Base-by-base conservation (phyloP, 2,329 filamentous ascomycete species). In the Fusarium kyushuense region DNA sequence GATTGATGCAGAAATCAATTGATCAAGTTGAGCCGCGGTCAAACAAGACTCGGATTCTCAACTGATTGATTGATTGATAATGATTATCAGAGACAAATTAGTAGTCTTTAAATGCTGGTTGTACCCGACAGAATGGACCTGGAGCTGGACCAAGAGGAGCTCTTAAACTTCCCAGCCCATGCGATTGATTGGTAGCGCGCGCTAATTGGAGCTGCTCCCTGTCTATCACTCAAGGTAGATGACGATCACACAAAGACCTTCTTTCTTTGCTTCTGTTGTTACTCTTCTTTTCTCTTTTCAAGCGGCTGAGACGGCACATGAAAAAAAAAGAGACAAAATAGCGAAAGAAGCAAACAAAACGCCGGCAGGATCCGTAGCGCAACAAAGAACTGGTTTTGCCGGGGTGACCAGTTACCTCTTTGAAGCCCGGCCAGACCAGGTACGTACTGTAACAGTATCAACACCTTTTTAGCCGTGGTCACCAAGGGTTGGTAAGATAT, bases 91-190 rank as follows among this genome's bases (percentile, higher is more conserved):
- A 45, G 23, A 11, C 10, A 42, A 33, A 8, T 27, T 27, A 35
- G 4, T n/a, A 9, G 32, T 35, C 16, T 35, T 35, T 9, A 36
- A 25, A 29, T 29, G 41, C 25, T 45, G 41, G 23, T 14, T 19
- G 25, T 29, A 49, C 32, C 67, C 63, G 67, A 70, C 67, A 70
- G 67, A 65, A 41, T 49, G 67, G 67, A 54, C 64, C 54, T 67
- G 46, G 47, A 65, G 40, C 46, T 65, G 48, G 35, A 38, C 6
- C 38, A 62, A 45, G 49, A 27, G 38, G 51, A 65, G 65, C 48
- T 55, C 54, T 47, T 49, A 55, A 45, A 54, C 12, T 23, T 47
- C 23, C 27, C 54, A 56, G 54, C 47, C n/a, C 38, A 19, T 51
- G 42, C 38, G n/a, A 38, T 33, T 49, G 36, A 58, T 47, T 58